A percentile compares a stretch with the other conserved stretches of the same genome.
phyloP scores from a whole-genome alignment of 73 alveolate genomes.

The Diophrys appendiculata region DNA sequence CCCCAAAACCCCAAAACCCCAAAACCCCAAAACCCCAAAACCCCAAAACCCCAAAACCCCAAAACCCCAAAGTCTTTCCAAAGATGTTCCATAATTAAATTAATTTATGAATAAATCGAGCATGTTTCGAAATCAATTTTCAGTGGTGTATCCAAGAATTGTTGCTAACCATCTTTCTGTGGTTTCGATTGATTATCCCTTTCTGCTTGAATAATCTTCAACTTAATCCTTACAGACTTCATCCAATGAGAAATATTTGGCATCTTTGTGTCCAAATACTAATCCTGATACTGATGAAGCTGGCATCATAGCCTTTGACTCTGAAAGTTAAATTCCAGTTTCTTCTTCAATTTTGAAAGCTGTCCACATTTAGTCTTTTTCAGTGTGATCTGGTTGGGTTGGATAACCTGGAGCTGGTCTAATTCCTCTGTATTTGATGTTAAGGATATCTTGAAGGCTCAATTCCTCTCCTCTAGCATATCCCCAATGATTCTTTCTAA shows the following conservation, averaged over 20 bases:
- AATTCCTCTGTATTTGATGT: slow-evolving; percentile 84
- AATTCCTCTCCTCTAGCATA: slow-evolving; percentile 65
- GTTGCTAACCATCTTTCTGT: slow-evolving; percentile 49
- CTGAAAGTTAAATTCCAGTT: slow-evolving; percentile 68
- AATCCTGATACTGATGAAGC: slow-evolving; percentile 80
- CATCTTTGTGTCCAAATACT: slow-evolving; percentile 50
- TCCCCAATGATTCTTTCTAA: slow-evolving; percentile 77
- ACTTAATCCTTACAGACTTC: slow-evolving; percentile 76
- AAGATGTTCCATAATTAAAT: no score
- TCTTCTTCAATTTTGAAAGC: slow-evolving; percentile 38
- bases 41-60: no score
- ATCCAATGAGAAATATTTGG: slow-evolving; percentile 78
- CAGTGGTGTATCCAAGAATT: slow-evolving; percentile 28
- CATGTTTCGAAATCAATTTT: no score
- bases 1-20: no score
- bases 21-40: no score
- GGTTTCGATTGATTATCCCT: slow-evolving; percentile 51
- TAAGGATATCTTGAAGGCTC: slow-evolving; percentile 63
- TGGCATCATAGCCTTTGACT: slow-evolving; percentile 73
- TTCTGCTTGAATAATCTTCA: slow-evolving; percentile 57
- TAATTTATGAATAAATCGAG: no score
- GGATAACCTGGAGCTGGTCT: slow-evolving; percentile 95
- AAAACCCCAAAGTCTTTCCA: no score
- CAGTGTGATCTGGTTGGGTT: slow-evolving; percentile 90
- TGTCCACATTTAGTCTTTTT: slow-evolving; percentile 76